Percentiles rank a stretch among this genome's conserved stretches.
Evolutionary conservation across 352 stramenopile genomes (phyloP).

Genomic region (Globisporangium nodosum): DNA sequence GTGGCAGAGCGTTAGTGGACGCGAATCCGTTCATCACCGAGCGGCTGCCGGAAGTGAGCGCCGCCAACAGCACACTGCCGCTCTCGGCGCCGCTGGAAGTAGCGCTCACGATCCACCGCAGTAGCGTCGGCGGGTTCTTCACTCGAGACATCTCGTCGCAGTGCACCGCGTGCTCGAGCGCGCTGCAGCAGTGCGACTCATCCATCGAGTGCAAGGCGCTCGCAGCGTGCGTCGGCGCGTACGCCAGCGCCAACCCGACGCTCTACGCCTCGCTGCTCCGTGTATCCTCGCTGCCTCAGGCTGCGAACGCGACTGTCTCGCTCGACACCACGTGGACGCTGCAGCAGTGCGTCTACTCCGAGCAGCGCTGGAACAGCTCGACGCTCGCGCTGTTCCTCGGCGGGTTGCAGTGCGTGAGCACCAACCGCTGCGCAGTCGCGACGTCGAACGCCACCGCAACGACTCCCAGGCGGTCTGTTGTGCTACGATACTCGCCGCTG

Average conservation of each 20-base stretch:
- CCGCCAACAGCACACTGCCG: no score
- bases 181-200: not conserved
- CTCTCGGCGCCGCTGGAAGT: not conserved
- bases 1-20: not conserved
- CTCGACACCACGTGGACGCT: constrained; percentile 6
- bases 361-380: constrained; percentile 2
- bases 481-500: constrained; percentile 7
- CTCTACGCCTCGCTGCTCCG: constrained; percentile 7
- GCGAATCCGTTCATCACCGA: constrained; percentile 3
- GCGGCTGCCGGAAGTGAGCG: not conserved
- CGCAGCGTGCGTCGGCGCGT: constrained; percentile 4
- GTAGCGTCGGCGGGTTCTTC: constrained; percentile 8
- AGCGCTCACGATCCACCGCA: not conserved
- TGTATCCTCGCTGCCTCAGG: not conserved
- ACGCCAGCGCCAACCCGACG: not conserved
- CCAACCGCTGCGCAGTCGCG: not conserved
- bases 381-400: constrained; percentile 6
- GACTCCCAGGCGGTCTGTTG: not conserved
- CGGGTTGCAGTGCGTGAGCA: constrained; percentile 5
- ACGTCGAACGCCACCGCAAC: not conserved
- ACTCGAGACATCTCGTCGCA: not conserved
- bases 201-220: constrained; percentile 10
- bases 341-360: not conserved
- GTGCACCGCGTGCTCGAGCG: constrained; percentile 1
- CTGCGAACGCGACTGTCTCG: not conserved